phyloP scores from a whole-genome alignment of 805 yeast genomes.

The Candida stauntonica region DNA sequence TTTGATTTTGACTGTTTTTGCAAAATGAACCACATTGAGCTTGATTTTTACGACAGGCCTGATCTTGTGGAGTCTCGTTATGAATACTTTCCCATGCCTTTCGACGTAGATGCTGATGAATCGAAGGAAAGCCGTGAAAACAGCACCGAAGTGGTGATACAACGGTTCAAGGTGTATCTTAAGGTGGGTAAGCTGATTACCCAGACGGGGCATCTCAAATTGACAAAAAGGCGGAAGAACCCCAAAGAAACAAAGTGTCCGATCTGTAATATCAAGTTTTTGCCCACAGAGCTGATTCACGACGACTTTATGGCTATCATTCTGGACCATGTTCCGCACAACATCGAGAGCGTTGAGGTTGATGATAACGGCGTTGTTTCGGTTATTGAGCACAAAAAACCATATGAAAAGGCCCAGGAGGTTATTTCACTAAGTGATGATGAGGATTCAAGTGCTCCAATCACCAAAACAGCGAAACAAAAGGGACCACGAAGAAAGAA shows the following conservation, averaged over 20 bases:
- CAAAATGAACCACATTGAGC: constrained; percentile 5
- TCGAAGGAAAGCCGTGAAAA: neutral
- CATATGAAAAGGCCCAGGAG: constrained; percentile 1
- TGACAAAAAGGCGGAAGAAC: constrained; percentile 11
- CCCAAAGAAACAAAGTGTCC: constrained; percentile 13
- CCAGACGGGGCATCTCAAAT: constrained; percentile 5
- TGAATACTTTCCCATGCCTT: neutral
- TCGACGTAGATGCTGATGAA: neutral
- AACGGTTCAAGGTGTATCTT: constrained; percentile 7
- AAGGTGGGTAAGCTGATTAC: neutral
- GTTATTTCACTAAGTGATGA: constrained; percentile 10
- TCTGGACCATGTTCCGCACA: constrained; percentile 2
- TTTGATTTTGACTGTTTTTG: constrained; percentile 18
- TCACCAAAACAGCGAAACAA: neutral
- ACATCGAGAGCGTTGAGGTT: constrained; percentile 11
- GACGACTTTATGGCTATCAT: constrained; percentile 21
- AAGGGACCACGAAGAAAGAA: constrained; percentile 1
- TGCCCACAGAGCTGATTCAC: constrained; percentile 13
- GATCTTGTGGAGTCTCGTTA: constrained; percentile 6
- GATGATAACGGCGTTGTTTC: constrained; percentile 14
- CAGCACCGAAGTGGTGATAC: constrained; percentile 2
- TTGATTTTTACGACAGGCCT: constrained; percentile 1
- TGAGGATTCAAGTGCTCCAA: constrained; percentile 1
- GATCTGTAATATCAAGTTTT: constrained; percentile 14
- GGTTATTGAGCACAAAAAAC: constrained; percentile 4